Conservation (phyloP, 2,329 filamentous ascomycete genomes). For the Ceratocystis variospora region DNA sequence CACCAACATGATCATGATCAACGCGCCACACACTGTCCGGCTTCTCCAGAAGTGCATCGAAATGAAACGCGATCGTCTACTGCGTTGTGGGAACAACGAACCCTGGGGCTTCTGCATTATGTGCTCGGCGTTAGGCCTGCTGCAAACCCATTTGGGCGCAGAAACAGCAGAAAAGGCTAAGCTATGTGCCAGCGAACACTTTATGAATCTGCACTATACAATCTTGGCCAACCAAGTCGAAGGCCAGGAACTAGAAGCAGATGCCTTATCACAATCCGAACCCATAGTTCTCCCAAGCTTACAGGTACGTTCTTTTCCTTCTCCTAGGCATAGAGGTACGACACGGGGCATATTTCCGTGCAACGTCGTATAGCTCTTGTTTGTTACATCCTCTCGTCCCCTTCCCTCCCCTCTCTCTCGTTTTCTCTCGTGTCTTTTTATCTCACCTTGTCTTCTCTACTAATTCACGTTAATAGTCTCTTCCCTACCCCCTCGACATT, state of each 20-base stretch:
- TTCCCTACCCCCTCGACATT: constrained; percentile 16
- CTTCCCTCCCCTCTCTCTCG: background rate
- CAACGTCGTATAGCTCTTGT: background rate
- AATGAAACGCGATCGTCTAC: constrained; percentile 47
- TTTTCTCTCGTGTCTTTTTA: too few species aligned
- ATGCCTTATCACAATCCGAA: background rate
- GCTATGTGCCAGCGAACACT: constrained; percentile 44
- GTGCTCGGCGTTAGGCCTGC: constrained; percentile 44
- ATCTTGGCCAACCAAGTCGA: constrained; percentile 37
- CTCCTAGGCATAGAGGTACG: background rate
- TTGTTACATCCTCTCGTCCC: constrained; percentile 9
- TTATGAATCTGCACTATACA: constrained; percentile 45
- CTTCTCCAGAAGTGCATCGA: constrained; percentile 47
- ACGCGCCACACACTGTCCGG: constrained; percentile 44
- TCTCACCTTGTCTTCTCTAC: too few species aligned
- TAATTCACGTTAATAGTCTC: background rate
- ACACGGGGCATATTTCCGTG: too few species aligned
- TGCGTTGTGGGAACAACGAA: constrained; percentile 50
- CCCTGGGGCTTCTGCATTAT: constrained; percentile 52
- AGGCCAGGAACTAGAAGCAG: constrained; percentile 3
- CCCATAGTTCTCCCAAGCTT: background rate
- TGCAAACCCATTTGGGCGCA: constrained; percentile 45
- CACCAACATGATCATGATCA: constrained; percentile 49
- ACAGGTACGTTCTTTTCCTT: background rate
- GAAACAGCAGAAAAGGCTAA: constrained; percentile 45